Evolutionary conservation across 1,139 yeast genomes (phyloP).

Genomic region (Magnusiomyces paraingens): DNA sequence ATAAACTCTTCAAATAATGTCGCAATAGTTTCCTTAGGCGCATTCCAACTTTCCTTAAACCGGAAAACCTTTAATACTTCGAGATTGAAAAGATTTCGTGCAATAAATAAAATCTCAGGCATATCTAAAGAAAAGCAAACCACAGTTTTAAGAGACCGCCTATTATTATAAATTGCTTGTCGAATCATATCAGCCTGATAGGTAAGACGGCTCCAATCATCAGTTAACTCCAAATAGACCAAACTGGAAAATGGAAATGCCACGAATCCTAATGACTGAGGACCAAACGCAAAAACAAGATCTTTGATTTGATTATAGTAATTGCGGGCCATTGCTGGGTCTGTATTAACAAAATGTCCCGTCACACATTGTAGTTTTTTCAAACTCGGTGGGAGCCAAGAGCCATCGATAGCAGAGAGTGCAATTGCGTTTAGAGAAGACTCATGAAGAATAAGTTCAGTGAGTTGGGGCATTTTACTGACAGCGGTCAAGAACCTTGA

Average conservation of each 20-base stretch:
- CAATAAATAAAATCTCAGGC: neutral
- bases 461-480: too few species aligned
- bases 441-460: neutral
- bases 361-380: neutral
- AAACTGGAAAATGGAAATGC: constrained; percentile 1
- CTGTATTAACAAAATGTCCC: neutral
- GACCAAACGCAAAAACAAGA: neutral
- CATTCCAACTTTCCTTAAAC: neutral
- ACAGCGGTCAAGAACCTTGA: too few species aligned
- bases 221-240: neutral
- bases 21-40: neutral
- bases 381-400: neutral
- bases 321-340: neutral
- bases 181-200: neutral
- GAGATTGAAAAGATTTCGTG: neutral
- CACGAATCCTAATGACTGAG: neutral
- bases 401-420: neutral
- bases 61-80: neutral
- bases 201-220: neutral
- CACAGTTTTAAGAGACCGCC: neutral
- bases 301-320: neutral
- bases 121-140: neutral
- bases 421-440: neutral
- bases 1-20: neutral
- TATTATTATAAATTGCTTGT: neutral